Base-by-base conservation (phyloP, 2,329 filamentous ascomycete genomes). In the Cercospora sesami region DNA sequence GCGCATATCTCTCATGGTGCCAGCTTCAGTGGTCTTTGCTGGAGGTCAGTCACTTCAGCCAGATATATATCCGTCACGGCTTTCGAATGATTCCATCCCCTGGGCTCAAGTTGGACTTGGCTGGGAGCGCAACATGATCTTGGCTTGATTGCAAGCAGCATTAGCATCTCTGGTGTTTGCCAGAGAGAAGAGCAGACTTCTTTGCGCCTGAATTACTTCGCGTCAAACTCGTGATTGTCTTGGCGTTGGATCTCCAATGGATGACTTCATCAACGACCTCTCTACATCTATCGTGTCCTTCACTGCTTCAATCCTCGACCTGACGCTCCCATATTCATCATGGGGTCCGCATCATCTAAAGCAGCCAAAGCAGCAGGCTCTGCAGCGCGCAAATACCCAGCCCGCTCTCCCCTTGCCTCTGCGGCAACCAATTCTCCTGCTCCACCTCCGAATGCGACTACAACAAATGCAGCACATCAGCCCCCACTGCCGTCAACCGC, bases 291-390 rank as follows among this genome's bases (percentile, higher is more conserved):
- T 31, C 9, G 9, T 53, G 9, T 55, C 9, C 23, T 55, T 10
- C 48, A 55, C 48, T 30, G 4, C 23, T 53, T 6, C 26, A 23
- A 3, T 16, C 1, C 14, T 30, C 3, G 1, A 28, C 23, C 6
- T 18, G 55, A 59, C 23, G 28, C 31, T 36, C 55, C 8, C 55
- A 59, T 2, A 31, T 0, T 53, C 26, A 33, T 16, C 67, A 88
- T 89, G 86, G 86, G 86, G n/a, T 82, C 84, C 2, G 83, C 84
- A n/a, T 80, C 83, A 51, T 89, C 86, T 6, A 89, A 88, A 79
- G 83, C 83, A 42, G 82, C 81, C 9, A 81, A 81, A 55, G 82
- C 84, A 65, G 84, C 83, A 7, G 81, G 82, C 48, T 79, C 82
- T 36, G 82, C 82, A 65, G 79, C 83, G 28, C 84, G 86, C 63